These are phyloP conservation scores for Eucalyptus curtisii DNA, from an alignment of 345 rosid species.

Conservation along the genomic window DNA sequence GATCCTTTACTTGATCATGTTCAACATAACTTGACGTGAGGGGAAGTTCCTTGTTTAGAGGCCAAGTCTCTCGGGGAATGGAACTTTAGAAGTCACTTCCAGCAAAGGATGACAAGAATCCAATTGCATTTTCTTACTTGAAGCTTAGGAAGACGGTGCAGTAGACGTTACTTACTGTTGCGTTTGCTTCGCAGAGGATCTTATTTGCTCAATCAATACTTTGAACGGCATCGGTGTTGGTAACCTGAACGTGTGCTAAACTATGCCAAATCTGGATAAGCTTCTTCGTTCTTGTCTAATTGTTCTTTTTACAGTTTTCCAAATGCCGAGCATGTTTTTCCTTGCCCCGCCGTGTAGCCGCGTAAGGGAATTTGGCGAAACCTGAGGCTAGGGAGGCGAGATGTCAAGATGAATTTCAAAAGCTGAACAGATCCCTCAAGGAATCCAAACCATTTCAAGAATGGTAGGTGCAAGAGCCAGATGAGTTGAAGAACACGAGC, in stretches of 20 bases:
- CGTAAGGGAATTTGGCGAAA: background rate
- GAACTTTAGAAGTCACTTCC: background rate
- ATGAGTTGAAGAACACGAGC: background rate
- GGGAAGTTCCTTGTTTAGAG: background rate
- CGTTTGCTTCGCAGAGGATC: background rate
- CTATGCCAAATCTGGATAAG: background rate
- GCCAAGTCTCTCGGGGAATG: background rate
- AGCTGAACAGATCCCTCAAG: background rate
- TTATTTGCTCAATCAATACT: background rate
- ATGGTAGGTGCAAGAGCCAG: background rate
- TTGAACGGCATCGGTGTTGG: background rate
- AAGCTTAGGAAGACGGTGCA: background rate
- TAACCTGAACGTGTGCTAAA: background rate
- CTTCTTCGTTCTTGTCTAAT: background rate
- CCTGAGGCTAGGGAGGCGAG: background rate
- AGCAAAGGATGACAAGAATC: background rate
- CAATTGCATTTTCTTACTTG: background rate
- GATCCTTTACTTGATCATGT: background rate
- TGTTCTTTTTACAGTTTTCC: background rate
- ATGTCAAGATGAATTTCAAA: background rate
- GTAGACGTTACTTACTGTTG: background rate
- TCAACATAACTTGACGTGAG: background rate
- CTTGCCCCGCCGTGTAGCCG: background rate
- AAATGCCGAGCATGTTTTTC: background rate
- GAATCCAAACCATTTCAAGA: background rate